Evolutionary conservation across 2,329 filamentous ascomycete genomes (phyloP).

Genomic region (Beauveria sp.): DNA sequence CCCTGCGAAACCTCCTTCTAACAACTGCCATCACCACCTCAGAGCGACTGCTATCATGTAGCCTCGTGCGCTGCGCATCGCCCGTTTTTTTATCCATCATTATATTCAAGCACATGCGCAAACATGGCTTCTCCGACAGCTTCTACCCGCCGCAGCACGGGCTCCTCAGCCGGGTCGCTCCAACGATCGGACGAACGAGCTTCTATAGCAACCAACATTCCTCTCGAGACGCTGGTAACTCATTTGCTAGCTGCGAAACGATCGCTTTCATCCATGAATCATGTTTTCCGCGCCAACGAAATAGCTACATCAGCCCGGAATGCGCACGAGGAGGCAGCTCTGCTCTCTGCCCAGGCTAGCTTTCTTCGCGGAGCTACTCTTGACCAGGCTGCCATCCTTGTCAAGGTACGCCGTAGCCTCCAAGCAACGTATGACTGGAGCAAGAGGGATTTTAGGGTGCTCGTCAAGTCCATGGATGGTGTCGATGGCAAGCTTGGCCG

Average conservation of each 20-base stretch:
- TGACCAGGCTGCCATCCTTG: slow-evolving; percentile 46
- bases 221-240: slow-evolving; percentile 70
- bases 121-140: slow-evolving; percentile 30
- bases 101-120: background rate
- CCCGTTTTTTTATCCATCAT: background rate
- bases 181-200: slow-evolving; percentile 15
- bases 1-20: background rate
- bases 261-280: slow-evolving; percentile 73
- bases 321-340: slow-evolving; percentile 70
- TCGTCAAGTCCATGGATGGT: slow-evolving; percentile 58
- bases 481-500: slow-evolving; percentile 56
- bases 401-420: slow-evolving; percentile 43
- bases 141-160: slow-evolving; percentile 29
- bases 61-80: background rate
- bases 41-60: slow-evolving; percentile 6
- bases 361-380: slow-evolving; percentile 58
- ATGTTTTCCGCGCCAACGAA: slow-evolving; percentile 80
- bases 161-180: slow-evolving; percentile 28
- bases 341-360: slow-evolving; percentile 61
- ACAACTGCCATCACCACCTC: background rate
- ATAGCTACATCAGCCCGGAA: slow-evolving; percentile 69
- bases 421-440: slow-evolving; percentile 49
- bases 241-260: slow-evolving; percentile 83
- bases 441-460: slow-evolving; percentile 51
- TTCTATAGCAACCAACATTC: slow-evolving; percentile 17